Evolutionary conservation across 129 eudicot genomes (phyloP), one percentile per base, ranked within the genome.

Genomic region (Tagetes patula): DNA sequence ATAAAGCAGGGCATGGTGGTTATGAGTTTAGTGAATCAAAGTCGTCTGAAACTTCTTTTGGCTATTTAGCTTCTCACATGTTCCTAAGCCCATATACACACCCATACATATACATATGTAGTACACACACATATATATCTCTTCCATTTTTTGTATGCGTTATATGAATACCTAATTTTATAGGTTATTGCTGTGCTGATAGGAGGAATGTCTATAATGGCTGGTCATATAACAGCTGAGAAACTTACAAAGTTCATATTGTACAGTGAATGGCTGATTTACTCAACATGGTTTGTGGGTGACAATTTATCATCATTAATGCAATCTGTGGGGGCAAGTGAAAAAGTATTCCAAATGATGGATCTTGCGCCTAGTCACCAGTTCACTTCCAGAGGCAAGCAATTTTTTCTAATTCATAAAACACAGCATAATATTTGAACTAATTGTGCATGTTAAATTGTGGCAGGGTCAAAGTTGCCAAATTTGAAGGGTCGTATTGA

Each of bases 261-360:
- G 70, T 95, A 95, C 82, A 85, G 99, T 82, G 99, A 95, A 88
- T 95, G 99, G 99, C 79, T 95, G 65, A 95, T 95, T 69, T 95
- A 90, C 78, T 91, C 99, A 12, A 88, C 97, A 74, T 95, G 99
- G 99, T 95, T 90, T 87, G 87, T 95, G 63, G 99, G 97, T 49
- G 99, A 95, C 78, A 88, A 88, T 84, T 87, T 88, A 50, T 88
- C 99, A 56, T 74, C 87, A 20, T 80, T 95, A 76, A 95, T 91
- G 97, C 99, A 95, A 80, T 95, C 99, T 59, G 88, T 95, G 75
- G 99, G 99, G 68, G 99, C 99, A 67, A 95, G 97, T 78, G 99
- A 95, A 83, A 90, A 95, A 75, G 99, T 95, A 62, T 95, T 95
- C 80, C 96, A 91, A 66, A 62, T 95, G 81, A 95, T 95, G 84